Evolutionary conservation across 345 rosid species (phyloP).

Genomic region (Citrus mangshanensis): DNA sequence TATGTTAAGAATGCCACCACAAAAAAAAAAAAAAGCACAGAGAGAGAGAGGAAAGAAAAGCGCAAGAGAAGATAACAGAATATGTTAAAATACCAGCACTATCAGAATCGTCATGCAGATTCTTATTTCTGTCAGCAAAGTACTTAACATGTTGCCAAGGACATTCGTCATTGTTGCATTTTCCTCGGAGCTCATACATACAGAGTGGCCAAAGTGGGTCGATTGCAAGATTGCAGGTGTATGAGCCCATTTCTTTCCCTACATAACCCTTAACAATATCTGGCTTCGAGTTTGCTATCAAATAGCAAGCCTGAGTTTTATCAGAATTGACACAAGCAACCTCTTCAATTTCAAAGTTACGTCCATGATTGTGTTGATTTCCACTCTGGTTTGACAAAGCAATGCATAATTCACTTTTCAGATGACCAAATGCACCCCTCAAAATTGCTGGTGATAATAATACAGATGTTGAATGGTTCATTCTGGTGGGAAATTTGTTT

Average conservation of each 20-base stretch:
- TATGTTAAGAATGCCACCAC: conserved; percentile 10
- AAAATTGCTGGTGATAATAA: conserved; percentile 34
- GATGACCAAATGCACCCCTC: conserved; percentile 54
- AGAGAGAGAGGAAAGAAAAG: too few species aligned
- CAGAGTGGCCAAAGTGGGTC: conserved; percentile 89
- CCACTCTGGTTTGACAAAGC: conserved; percentile 22
- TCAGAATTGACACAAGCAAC: conserved; percentile 27
- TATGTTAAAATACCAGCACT: conserved; percentile 30
- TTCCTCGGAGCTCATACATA: conserved; percentile 92
- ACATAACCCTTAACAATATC: conserved; percentile 19
- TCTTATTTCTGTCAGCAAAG: conserved; percentile 33
- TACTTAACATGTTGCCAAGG: conserved; percentile 88
- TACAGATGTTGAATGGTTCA: conserved; percentile 19
- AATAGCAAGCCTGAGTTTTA: conserved; percentile 25
- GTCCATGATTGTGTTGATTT: conserved; percentile 21
- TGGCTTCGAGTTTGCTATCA: conserved; percentile 24
- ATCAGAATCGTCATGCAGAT: conserved; percentile 34
- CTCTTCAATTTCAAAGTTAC: conserved; percentile 12
- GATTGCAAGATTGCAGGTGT: conserved; percentile 45
- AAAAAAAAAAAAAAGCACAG: neutral
- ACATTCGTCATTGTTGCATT: conserved; percentile 91
- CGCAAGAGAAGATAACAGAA: conserved; percentile 1
- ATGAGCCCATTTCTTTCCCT: conserved; percentile 43
- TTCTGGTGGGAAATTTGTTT: conserved; percentile 25
- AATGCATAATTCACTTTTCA: conserved; percentile 36